Conservation (phyloP, 352 stramenopile species). For the Stephanocyclus meneghinianus region DNA sequence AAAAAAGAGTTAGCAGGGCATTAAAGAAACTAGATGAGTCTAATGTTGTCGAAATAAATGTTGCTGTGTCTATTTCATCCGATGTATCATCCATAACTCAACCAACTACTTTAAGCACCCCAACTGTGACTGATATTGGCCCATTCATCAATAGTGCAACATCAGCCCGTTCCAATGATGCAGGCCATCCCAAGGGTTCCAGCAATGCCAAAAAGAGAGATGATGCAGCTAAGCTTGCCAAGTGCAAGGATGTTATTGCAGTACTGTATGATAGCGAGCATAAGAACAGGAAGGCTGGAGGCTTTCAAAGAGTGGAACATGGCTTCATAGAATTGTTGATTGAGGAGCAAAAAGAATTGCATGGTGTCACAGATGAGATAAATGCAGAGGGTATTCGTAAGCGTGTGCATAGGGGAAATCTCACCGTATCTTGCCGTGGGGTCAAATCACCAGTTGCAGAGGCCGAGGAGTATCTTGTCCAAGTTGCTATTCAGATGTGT, state of each 20-base stretch:
- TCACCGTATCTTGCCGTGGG: background rate
- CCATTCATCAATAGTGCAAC: background rate
- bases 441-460: constrained; percentile 5
- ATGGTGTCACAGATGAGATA: background rate
- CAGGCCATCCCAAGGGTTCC: background rate
- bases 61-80: background rate
- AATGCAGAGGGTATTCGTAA: background rate
- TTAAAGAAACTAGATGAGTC: background rate
- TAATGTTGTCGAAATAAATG: background rate
- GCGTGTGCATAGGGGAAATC: background rate
- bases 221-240: background rate
- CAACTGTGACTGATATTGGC: too few relatives aligned
- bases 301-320: background rate
- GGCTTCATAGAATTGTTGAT: constrained; percentile 9
- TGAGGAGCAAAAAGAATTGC: background rate
- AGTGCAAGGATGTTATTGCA: constrained; percentile 4
- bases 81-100: background rate
- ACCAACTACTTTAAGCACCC: too few relatives aligned
- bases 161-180: background rate
- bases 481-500: background rate
- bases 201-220: constrained; percentile 4
- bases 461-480: constrained; percentile 1
- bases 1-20: background rate
- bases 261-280: background rate
- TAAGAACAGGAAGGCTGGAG: background rate